Base-by-base conservation (phyloP, 2,329 filamentous ascomycete species). In the Ophiocordyceps camponoti-floridani region DNA sequence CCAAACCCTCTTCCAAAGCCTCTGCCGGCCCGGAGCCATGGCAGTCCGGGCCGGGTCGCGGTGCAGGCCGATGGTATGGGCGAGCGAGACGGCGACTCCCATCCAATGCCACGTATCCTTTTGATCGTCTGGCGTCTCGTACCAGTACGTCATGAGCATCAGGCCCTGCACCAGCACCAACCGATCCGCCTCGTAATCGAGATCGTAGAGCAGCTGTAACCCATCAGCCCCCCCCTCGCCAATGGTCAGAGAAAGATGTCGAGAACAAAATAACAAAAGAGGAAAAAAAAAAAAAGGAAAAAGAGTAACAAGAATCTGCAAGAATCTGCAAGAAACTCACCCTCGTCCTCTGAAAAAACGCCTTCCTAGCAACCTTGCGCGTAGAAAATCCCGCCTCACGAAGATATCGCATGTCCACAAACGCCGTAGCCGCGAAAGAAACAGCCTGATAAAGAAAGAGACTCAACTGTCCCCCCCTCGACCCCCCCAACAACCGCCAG, bases 81-180 rank as follows among this genome's bases (percentile, higher is more conserved):
- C 88, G 42, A 95, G 69, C 12, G 88, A 94, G 47, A 94, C 84
- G 40, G 88, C 89, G 35, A 95, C 85, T 16, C 89, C 89, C 84
- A 95, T 94, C 89, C 88, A 95, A 58, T 95, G 88, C 84, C 89
- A 95, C 41, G 88, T 95, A 59, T 95, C 89, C 62, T 95, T 95
- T 58, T 94, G 86, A 59, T 95, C 89, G 62, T 95, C 87, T 0
- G 88, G 88, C 12, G 86, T 94, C 62, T 95, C 88, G 60, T 95
- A 95, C 83, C 89, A 96, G 60, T 94, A 94, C 4, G 88, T 94
- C 83, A 95, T 88, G 47, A 95, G 72, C 23, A 95, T 70, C 19
- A 95, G 70, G 4, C 84, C 82, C 62, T 95, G 89, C 14, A 95
- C 86, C 23, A 95, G 73, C 18, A 86, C 77, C 47, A 95, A 80